phyloP scores from a whole-genome alignment of 108 stramenopile species.

The Cyclotella baltica region DNA sequence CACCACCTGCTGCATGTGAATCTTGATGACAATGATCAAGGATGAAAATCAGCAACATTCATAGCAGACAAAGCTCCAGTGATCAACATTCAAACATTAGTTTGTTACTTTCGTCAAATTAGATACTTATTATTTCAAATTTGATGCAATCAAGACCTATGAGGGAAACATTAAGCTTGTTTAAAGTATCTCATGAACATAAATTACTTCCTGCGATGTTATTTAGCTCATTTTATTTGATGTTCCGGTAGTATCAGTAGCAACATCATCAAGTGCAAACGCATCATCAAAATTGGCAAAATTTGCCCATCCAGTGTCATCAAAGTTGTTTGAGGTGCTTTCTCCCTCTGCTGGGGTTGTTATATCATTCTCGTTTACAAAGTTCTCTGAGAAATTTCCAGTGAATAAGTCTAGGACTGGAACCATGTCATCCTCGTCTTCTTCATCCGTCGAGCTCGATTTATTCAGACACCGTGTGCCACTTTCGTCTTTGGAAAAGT shows the following conservation, averaged over 20 bases:
- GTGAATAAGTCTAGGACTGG: conserved; percentile 84
- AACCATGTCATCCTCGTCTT: conserved; percentile 31
- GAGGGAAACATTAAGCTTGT: no score
- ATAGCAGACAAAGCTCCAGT: no score
- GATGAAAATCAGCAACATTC: no score
- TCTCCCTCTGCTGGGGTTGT: neutral
- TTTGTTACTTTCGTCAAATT: no score
- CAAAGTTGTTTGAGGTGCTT: neutral
- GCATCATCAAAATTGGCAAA: conserved; percentile 79
- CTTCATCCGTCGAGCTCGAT: conserved; percentile 21
- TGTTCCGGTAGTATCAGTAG: no score
- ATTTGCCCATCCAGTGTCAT: conserved; percentile 48
- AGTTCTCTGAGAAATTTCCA: conserved; percentile 64
- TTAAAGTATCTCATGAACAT: neutral
- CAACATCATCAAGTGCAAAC: conserved; percentile 35
- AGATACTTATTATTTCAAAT: no score
- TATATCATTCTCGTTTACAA: neutral
- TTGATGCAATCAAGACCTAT: no score
- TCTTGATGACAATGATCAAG: no score
- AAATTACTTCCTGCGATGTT: neutral
- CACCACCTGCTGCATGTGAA: no score
- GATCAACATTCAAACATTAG: no score
- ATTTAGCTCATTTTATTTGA: neutral
- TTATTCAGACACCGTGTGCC: neutral
- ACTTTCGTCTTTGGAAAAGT: conserved; percentile 10